These are phyloP conservation scores for Ceratocystis cubensis DNA, from an alignment of 2,329 filamentous ascomycete species.

Conservation along the genomic window DNA sequence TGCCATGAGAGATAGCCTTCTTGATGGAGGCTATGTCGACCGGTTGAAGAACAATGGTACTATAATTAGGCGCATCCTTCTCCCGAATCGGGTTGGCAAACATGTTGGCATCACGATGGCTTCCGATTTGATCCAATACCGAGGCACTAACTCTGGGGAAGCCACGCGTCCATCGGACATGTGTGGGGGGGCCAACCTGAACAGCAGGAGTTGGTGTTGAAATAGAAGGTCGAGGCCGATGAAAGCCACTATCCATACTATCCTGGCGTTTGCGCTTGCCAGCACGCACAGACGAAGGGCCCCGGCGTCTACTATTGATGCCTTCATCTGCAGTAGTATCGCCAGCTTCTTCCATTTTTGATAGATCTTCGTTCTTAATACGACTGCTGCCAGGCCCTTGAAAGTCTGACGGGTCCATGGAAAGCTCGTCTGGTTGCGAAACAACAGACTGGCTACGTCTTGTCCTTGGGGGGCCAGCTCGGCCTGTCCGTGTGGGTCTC, in stretches of 20 bases:
- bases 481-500: conserved; percentile 13
- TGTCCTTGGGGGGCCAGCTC: conserved; percentile 23
- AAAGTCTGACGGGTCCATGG: conserved; percentile 32
- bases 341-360: conserved; percentile 42
- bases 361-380: conserved; percentile 49
- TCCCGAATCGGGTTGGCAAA: conserved; percentile 66
- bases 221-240: conserved; percentile 28
- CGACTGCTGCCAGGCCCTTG: conserved; percentile 25
- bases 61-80: conserved; percentile 63
- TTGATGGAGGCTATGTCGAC: conserved; percentile 70
- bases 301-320: conserved; percentile 30
- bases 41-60: conserved; percentile 58
- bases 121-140: conserved; percentile 63
- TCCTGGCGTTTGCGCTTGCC: conserved; percentile 42
- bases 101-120: conserved; percentile 66
- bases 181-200: conserved; percentile 39
- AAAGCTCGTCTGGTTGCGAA: conserved; percentile 38
- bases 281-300: conserved; percentile 31
- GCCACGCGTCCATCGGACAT: conserved; percentile 63
- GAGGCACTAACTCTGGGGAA: conserved; percentile 61
- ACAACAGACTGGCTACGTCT: conserved; percentile 36
- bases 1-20: conserved; percentile 61
- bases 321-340: conserved; percentile 46
- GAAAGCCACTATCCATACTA: conserved; percentile 32
- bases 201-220: conserved; percentile 30